Evolutionary conservation across 2,329 filamentous ascomycete species (phyloP).

Genomic region (Fusarium sp.): DNA sequence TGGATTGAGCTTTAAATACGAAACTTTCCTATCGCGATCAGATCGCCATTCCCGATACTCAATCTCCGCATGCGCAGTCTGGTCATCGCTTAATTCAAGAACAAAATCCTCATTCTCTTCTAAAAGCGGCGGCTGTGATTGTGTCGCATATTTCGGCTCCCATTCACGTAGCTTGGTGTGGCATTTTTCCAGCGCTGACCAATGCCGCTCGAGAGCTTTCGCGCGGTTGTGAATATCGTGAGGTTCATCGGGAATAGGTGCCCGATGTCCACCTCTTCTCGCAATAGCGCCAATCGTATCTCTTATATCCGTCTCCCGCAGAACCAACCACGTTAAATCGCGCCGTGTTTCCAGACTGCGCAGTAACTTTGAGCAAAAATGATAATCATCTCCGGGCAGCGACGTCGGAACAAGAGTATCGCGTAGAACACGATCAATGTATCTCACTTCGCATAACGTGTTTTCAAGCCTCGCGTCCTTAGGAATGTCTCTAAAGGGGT

Average conservation of each 20-base stretch:
- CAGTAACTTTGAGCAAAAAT: conserved; percentile 20
- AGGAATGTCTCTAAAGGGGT: conserved; percentile 26
- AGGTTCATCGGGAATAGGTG: conserved; percentile 26
- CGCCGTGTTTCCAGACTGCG: conserved; percentile 30
- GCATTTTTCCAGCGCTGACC: conserved; percentile 34
- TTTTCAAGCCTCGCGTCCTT: conserved; percentile 25
- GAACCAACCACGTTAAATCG: conserved; percentile 24
- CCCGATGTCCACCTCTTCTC: conserved; percentile 5
- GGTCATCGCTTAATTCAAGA: conserved; percentile 20
- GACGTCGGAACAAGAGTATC: conserved; percentile 27
- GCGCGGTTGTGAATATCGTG: conserved; percentile 13
- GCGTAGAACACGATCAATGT: conserved; percentile 25
- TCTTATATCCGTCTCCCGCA: conserved; percentile 19
- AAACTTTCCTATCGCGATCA: conserved; percentile 22
- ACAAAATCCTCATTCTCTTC: not conserved
- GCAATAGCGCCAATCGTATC: conserved; percentile 29
- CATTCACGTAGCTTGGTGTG: conserved; percentile 29
- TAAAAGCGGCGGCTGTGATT: conserved; percentile 1
- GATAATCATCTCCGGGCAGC: conserved; percentile 27
- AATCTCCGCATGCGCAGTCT: conserved; percentile 15
- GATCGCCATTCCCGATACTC: conserved; percentile 27
- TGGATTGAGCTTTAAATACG: conserved; percentile 1
- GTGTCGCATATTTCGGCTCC: conserved; percentile 20
- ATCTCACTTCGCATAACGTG: conserved; percentile 28
- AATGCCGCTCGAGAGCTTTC: conserved; percentile 20